Conservation (phyloP, 495 filamentous ascomycete species). For the Trichoderma virens region DNA sequence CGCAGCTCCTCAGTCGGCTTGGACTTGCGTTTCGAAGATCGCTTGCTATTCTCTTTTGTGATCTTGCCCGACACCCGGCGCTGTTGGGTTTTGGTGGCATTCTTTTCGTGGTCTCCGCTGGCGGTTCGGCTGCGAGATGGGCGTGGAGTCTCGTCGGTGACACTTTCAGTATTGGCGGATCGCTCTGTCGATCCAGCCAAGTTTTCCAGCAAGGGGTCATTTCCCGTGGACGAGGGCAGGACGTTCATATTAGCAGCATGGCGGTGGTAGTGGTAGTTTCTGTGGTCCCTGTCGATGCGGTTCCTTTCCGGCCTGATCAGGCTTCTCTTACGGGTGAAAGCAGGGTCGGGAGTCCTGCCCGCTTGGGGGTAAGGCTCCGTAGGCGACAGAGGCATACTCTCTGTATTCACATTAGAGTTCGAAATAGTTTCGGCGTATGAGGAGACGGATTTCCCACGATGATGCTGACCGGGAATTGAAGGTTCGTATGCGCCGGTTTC, state of each 20-base stretch:
- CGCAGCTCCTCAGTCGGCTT: slow-evolving; percentile 58
- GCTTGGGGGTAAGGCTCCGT: slow-evolving; percentile 24
- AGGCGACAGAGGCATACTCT: slow-evolving; percentile 39
- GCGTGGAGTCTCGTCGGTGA: slow-evolving; percentile 29
- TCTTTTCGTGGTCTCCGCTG: slow-evolving; percentile 32
- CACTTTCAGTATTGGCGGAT: slow-evolving; percentile 33
- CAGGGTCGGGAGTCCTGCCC: slow-evolving; percentile 20
- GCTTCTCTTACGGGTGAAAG: slow-evolving; percentile 64
- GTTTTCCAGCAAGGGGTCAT: slow-evolving; percentile 77
- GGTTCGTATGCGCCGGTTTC: slow-evolving; percentile 50
- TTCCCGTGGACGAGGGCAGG: slow-evolving; percentile 80
- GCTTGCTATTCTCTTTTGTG: slow-evolving; percentile 37
- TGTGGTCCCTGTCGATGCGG: slow-evolving; percentile 72
- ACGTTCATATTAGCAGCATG: slow-evolving; percentile 86
- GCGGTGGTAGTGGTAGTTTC: slow-evolving; percentile 89
- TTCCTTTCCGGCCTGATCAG: slow-evolving; percentile 83
- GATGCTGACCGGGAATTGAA: slow-evolving; percentile 30
- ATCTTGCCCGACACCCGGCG: slow-evolving; percentile 34
- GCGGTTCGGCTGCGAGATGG: slow-evolving; percentile 17
- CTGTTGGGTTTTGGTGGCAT: slow-evolving; percentile 22
- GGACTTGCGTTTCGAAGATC: slow-evolving; percentile 41
- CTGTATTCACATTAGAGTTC: slow-evolving; percentile 39
- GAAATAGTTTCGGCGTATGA: slow-evolving; percentile 43
- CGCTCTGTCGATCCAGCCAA: slow-evolving; percentile 41
- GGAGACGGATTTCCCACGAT: slow-evolving; percentile 41